These are phyloP conservation scores for Hypoxylon fuscum DNA, from an alignment of 495 filamentous ascomycete species.

Conservation along the genomic window DNA sequence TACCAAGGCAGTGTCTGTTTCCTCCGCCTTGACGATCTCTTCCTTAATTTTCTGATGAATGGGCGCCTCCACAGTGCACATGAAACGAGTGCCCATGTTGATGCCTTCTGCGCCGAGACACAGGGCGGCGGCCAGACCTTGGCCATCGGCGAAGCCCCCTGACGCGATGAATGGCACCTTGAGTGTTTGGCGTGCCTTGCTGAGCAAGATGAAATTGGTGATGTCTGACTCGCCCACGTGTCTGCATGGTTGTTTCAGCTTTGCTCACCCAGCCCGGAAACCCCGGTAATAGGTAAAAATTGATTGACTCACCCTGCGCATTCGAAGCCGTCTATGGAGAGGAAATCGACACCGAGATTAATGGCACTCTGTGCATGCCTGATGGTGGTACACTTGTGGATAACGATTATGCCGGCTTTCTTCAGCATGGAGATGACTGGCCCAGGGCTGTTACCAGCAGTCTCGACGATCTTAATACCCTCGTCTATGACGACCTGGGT, in stretches of 20 bases:
- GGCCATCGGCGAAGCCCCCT: constrained; percentile 93
- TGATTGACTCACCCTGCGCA: constrained; percentile 92
- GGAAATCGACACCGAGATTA: constrained; percentile 95
- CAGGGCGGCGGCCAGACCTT: constrained; percentile 92
- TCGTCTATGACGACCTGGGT: constrained; percentile 93
- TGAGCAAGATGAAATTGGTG: constrained; percentile 95
- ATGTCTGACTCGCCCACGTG: constrained; percentile 93
- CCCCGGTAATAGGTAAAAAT: constrained; percentile 5
- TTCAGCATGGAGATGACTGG: constrained; percentile 92
- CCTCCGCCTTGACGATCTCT: constrained; percentile 85
- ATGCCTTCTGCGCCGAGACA: constrained; percentile 91
- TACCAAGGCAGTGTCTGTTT: constrained; percentile 90
- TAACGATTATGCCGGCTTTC: constrained; percentile 75
- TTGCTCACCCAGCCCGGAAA: constrained; percentile 11
- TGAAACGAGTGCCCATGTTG: constrained; percentile 96
- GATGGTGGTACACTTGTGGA: constrained; percentile 99
- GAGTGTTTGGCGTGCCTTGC: constrained; percentile 84
- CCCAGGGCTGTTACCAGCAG: constrained; percentile 92
- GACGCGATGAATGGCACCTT: constrained; percentile 93
- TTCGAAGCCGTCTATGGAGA: constrained; percentile 97
- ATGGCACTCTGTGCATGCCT: constrained; percentile 90
- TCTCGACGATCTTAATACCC: constrained; percentile 94
- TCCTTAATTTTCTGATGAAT: constrained; percentile 95
- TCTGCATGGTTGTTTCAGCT: constrained; percentile 41
- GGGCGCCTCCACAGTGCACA: constrained; percentile 91